Base-by-base conservation (phyloP, 1,284 basidiomycete genomes). In the Leccinum griseonigrum region DNA sequence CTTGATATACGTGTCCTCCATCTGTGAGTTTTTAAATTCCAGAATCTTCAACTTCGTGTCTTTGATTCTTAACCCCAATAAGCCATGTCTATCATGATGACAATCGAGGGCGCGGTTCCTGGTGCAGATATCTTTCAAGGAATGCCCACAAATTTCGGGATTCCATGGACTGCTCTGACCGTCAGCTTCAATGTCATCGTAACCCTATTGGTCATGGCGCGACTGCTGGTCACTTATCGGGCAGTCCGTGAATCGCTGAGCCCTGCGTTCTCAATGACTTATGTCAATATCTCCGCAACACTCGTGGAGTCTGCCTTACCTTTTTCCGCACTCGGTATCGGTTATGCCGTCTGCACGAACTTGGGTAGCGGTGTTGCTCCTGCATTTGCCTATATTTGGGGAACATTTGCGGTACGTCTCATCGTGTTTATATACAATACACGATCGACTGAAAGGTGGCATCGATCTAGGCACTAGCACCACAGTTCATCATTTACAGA, bases 111-210 rank as follows among this genome's bases (percentile, higher is more conserved):
- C 11, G 56, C 59, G 9, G 8, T 53, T 13, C 59, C 56, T 0
- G 56, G 56, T 5, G 56, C 56, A n/a, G 36, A 53, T 28, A 48
- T 58, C 5, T 60, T 60, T 53, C 50, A 43, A 22, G 60, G 56
- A 22, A 2, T 46, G 14, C 59, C 55, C 7, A 28, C 56, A 8
- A 34, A 13, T 7, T 60, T 58, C 14, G 29, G 48, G 7, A 59
- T 58, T 18, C 31, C 60, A 14, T 60, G 56, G 60, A 31, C 58
- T 16, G 38, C 56, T n/a, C 32, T 60, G 29, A 53, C 50, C n/a
- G 56, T 60, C 50, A 59, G 56, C 60, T 60, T 60, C 50, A 60
- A 60, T 29, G 22, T 59, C 51, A 53, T 60, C 1, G 60, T 60
- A 2, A 60, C 60, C 3, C 4, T 46, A 16, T 53, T 46, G 60